phyloP scores from a whole-genome alignment of 2,329 filamentous ascomycete genomes.

The Scopulariopsis brevicaulis region DNA sequence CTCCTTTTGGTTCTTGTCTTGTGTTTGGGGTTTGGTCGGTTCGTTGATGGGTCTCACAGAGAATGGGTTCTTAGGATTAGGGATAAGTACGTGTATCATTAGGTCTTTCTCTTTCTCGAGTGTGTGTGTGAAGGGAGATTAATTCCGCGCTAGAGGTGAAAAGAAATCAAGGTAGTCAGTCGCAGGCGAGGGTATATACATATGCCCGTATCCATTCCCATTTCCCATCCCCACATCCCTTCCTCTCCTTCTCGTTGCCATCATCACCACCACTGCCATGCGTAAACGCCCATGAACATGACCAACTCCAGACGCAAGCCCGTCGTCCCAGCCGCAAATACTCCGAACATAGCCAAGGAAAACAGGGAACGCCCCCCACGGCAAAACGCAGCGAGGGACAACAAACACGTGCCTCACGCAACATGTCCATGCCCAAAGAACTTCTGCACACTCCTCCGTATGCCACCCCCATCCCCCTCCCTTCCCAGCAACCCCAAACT shows the following conservation, averaged over 20 bases:
- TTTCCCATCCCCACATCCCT: background rate
- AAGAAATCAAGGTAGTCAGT: background rate
- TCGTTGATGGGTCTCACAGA: background rate
- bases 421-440: constrained; percentile 10
- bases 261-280: background rate
- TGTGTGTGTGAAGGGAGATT: background rate
- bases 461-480: constrained; percentile 14
- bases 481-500: constrained; percentile 35
- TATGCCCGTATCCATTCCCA: background rate
- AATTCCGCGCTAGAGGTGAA: background rate
- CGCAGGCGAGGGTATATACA: background rate
- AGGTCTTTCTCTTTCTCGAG: too few relatives aligned
- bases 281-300: background rate
- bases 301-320: background rate
- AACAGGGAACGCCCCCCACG: background rate
- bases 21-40: background rate
- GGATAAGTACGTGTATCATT: too few relatives aligned
- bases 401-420: background rate
- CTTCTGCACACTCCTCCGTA: constrained; percentile 33
- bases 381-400: background rate
- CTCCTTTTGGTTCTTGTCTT: background rate
- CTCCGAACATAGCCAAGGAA: background rate
- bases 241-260: background rate
- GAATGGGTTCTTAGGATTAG: background rate
- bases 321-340: background rate